phyloP scores from a whole-genome alignment of 495 filamentous ascomycete species.

The Neurospora intermedia region DNA sequence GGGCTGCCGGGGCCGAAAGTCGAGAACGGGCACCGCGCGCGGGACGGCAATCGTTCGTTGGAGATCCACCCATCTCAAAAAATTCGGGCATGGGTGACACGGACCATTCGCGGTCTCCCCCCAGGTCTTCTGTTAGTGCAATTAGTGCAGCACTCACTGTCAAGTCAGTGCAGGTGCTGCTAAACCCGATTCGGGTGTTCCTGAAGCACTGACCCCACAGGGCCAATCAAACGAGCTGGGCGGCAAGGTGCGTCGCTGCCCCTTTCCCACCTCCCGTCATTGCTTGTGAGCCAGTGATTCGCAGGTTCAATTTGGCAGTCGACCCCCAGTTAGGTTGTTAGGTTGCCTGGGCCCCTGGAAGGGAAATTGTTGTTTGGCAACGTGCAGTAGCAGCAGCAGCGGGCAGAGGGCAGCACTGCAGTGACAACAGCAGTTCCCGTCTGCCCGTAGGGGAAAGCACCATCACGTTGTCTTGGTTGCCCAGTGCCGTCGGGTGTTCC shows the following conservation, averaged over 20 bases:
- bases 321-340: background rate
- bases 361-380: constrained; percentile 40
- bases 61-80: constrained; percentile 1
- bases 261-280: constrained; percentile 22
- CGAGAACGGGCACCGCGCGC: background rate
- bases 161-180: constrained; percentile 6
- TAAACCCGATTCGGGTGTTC: constrained; percentile 17
- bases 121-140: background rate
- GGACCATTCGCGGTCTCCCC: constrained; percentile 10
- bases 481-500: background rate
- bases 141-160: constrained; percentile 2
- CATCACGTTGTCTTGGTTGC: constrained; percentile 9
- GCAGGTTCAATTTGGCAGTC: constrained; percentile 5
- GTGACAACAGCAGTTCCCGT: background rate
- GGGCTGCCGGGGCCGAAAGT: background rate
- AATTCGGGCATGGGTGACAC: constrained; percentile 15
- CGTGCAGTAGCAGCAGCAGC: background rate
- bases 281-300: background rate
- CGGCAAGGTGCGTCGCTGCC: constrained; percentile 24
- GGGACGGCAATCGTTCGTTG: background rate
- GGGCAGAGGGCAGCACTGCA: too few species aligned
- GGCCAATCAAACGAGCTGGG: constrained; percentile 27
- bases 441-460: constrained; percentile 14
- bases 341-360: constrained; percentile 20
- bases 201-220: constrained; percentile 23